phyloP scores from a whole-genome alignment of 768 basidiomycete genomes.

The Butyriboletus loyo region DNA sequence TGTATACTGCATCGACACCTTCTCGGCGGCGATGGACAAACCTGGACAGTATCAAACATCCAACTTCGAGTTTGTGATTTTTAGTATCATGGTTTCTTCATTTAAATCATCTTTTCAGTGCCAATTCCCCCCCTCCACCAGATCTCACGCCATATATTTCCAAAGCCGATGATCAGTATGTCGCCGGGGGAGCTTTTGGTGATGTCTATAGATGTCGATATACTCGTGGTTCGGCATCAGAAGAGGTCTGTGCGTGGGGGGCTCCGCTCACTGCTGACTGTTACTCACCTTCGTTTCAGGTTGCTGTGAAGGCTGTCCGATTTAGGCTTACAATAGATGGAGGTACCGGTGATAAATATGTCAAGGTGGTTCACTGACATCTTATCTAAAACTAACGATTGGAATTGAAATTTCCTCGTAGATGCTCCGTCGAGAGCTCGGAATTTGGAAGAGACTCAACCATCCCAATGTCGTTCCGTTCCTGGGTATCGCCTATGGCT shows the following conservation, averaged over 20 bases:
- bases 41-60: background rate
- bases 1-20: too few species aligned
- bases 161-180: background rate
- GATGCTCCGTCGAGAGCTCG: conserved; percentile 29
- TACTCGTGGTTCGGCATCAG: background rate
- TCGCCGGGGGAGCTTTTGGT: conserved; percentile 11
- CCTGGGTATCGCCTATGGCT: conserved; percentile 11
- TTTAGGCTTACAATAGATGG: conserved; percentile 3
- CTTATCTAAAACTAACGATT: background rate
- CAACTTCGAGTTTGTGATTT: too few species aligned
- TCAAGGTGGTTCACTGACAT: background rate
- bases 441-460: conserved; percentile 27
- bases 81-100: too few species aligned
- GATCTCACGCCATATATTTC: conserved; percentile 10
- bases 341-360: background rate
- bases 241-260: background rate
- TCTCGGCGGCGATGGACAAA: background rate
- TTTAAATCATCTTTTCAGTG: background rate
- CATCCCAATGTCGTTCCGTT: conserved; percentile 28
- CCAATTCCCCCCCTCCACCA: background rate
- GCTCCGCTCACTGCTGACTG: background rate
- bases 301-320: conserved; percentile 24
- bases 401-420: background rate
- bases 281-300: conserved; percentile 2
- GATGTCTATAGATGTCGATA: conserved; percentile 15